A percentile compares a stretch with the other conserved stretches of the same genome.
phyloP scores from a whole-genome alignment of 345 rosid genomes.

The Citrus sinensis region DVS_A1.0 CM039166.1:4143501-4144000 shows the following conservation, averaged over 20 bases:
- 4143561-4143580: too few species aligned
- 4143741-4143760: slow-evolving; percentile 75
- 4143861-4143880: slow-evolving; percentile 73
- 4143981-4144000: too few species aligned
- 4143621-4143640: too few species aligned
- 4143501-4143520: too few species aligned
- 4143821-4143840: slow-evolving; percentile 56
- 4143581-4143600: too few species aligned
- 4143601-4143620: too few species aligned
- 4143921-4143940: neutral
- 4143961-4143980: neutral
- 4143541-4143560: too few species aligned
- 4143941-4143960: neutral
- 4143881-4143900: slow-evolving; percentile 52
- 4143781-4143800: slow-evolving; percentile 47
- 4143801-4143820: slow-evolving; percentile 53
- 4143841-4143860: slow-evolving; percentile 30
- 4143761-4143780: slow-evolving; percentile 94
- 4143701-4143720: too few species aligned
- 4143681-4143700: too few species aligned
- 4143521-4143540: too few species aligned
- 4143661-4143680: too few species aligned
- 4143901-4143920: slow-evolving; percentile 40
- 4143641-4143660: too few species aligned
- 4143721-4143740: slow-evolving; percentile 47